Evolutionary conservation across 2,329 filamentous ascomycete species (phyloP).

Genomic region (Cercospora sp.): DNA sequence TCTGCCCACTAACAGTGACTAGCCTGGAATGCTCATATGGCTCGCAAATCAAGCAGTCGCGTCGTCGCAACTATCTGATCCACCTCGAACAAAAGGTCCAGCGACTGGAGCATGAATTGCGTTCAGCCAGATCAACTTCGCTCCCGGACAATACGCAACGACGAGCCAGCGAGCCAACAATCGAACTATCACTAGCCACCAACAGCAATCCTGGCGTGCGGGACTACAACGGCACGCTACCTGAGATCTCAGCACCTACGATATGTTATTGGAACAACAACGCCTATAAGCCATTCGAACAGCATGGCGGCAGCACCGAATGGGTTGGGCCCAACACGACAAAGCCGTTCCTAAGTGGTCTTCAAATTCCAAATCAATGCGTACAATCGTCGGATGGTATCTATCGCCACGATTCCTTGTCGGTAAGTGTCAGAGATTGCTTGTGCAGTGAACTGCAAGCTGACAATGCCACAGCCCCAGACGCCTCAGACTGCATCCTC

Average conservation of each 20-base stretch:
- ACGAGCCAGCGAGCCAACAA: slow-evolving; percentile 1
- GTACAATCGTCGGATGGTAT: slow-evolving; percentile 9
- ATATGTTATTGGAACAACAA: slow-evolving; percentile 10
- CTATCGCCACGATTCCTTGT: slow-evolving; percentile 8
- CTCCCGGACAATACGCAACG: not conserved
- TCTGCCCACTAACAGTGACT: not conserved
- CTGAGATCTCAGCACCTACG: not conserved
- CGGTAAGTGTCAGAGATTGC: not conserved
- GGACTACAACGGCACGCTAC: slow-evolving; percentile 1
- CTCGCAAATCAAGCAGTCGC: slow-evolving; percentile 19
- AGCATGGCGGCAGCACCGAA: slow-evolving; percentile 6
- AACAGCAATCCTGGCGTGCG: not conserved
- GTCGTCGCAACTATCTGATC: slow-evolving; percentile 12
- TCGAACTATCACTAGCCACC: not conserved
- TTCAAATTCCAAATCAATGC: slow-evolving; percentile 7
- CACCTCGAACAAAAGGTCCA: slow-evolving; percentile 19
- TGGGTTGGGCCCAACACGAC: slow-evolving; percentile 8
- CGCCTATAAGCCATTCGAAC: slow-evolving; percentile 12
- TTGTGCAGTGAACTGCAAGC: not conserved
- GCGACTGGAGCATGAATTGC: slow-evolving; percentile 14
- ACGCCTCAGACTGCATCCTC: slow-evolving; percentile 11
- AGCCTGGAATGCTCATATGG: slow-evolving; percentile 22
- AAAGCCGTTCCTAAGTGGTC: slow-evolving; percentile 4
- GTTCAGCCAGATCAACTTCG: not conserved
- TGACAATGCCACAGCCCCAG: slow-evolving; percentile 3